Percentiles rank a stretch among this genome's conserved stretches.
phyloP scores from a whole-genome alignment of 31 red algal genomes.

The Porphyra umbilicalis region DNA sequence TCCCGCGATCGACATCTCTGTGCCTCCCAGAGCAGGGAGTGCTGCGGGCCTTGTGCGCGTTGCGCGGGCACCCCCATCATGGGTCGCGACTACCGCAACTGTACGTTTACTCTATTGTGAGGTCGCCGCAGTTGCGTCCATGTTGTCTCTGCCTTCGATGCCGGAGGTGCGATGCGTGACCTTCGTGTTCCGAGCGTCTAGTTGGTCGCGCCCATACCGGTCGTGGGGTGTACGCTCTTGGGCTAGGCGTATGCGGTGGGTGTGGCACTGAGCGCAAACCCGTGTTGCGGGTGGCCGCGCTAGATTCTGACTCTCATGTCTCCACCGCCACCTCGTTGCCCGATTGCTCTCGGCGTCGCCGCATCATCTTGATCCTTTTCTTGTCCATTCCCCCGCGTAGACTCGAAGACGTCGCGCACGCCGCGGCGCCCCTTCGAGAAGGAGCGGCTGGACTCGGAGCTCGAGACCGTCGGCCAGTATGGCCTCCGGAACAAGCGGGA shows the following conservation, averaged over 20 bases:
- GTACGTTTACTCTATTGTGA: background rate
- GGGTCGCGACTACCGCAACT: background rate
- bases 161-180: too few relatives aligned
- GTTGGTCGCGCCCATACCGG: too few relatives aligned
- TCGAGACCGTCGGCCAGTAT: conserved; percentile 91
- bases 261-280: too few relatives aligned
- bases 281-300: too few relatives aligned
- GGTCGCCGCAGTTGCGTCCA: too few relatives aligned
- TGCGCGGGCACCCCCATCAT: background rate
- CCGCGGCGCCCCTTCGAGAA: conserved; percentile 99
- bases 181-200: too few relatives aligned
- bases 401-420: conserved; percentile 72
- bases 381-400: background rate
- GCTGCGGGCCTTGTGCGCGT: background rate
- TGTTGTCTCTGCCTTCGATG: background rate
- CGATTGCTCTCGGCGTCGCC: background rate
- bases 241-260: too few relatives aligned
- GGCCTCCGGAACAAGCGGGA: conserved; percentile 97
- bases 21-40: background rate
- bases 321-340: too few relatives aligned
- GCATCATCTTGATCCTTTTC: background rate
- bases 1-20: background rate
- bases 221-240: too few relatives aligned
- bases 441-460: conserved; percentile 92
- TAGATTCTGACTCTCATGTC: too few relatives aligned